Percentiles rank a stretch among this genome's conserved stretches.
Evolutionary conservation across 352 stramenopile species (phyloP).

Genomic region (Globisporangium paddicum): DNA sequence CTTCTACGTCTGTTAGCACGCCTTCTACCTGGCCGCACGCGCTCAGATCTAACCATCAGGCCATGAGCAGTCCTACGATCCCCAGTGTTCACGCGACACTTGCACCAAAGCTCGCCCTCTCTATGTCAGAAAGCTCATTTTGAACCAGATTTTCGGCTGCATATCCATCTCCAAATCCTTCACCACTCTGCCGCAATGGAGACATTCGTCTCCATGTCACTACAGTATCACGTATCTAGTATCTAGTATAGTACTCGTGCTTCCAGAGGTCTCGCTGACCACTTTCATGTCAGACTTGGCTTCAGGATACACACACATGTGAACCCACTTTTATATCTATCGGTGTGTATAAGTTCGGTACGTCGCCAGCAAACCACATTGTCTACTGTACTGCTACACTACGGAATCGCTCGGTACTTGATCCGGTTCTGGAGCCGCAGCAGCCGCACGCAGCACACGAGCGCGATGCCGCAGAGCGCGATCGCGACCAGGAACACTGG

Average conservation of each 20-base stretch:
- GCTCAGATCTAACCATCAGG: not conserved
- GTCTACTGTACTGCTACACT: too few relatives aligned
- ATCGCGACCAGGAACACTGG: slow-evolving; percentile 62
- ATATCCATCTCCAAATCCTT: not conserved
- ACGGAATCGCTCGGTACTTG: slow-evolving; percentile 15
- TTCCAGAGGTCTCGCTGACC: not conserved
- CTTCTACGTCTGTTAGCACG: too few relatives aligned
- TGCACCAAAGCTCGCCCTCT: not conserved
- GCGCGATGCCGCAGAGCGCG: slow-evolving; percentile 43
- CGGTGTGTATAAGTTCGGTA: not conserved
- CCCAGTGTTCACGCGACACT: too few relatives aligned
- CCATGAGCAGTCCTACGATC: too few relatives aligned
- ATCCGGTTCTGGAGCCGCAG: slow-evolving; percentile 23
- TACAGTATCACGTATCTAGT: too few relatives aligned
- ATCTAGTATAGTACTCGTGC: not conserved
- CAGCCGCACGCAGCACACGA: slow-evolving; percentile 48
- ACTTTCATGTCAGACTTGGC: not conserved
- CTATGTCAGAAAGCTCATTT: not conserved
- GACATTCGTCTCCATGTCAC: not conserved
- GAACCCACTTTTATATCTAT: not conserved
- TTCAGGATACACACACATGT: not conserved
- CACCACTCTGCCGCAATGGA: not conserved
- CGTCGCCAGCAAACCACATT: not conserved
- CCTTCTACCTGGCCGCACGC: not conserved
- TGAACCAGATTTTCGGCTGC: too few relatives aligned